Conservation (phyloP, 2,329 filamentous ascomycete genomes). For the Torrubiella hemipterigena region DNA sequence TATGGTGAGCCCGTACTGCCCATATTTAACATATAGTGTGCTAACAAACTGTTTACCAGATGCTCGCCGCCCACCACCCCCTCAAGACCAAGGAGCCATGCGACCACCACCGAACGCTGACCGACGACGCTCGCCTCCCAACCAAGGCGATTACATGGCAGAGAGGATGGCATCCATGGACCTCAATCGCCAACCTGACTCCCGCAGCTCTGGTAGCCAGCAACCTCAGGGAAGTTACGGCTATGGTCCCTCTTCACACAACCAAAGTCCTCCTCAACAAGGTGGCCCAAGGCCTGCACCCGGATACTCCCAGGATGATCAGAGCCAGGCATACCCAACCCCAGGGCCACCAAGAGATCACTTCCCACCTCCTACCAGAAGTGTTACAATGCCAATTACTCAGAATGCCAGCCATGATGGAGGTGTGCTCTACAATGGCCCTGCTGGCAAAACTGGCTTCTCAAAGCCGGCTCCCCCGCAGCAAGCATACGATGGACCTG, state of each 20-base stretch:
- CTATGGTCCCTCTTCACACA: too few species aligned
- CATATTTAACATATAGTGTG: background rate
- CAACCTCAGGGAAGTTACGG: conserved; percentile 14
- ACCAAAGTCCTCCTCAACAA: too few species aligned
- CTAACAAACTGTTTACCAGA: background rate
- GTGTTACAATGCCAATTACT: conserved; percentile 48
- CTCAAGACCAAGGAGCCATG: background rate
- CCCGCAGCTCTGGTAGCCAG: conserved; percentile 15
- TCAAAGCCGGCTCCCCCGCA: conserved; percentile 45
- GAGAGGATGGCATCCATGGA: conserved; percentile 23
- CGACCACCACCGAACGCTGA: background rate
- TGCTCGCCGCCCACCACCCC: conserved; percentile 1
- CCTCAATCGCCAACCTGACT: conserved; percentile 16
- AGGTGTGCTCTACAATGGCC: conserved; percentile 33
- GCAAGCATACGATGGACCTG: too few species aligned
- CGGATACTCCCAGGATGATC: too few species aligned
- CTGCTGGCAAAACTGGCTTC: conserved; percentile 31
- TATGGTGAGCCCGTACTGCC: conserved; percentile 5
- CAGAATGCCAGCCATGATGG: conserved; percentile 28
- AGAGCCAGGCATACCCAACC: conserved; percentile 9
- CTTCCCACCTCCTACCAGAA: conserved; percentile 42
- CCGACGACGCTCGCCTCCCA: conserved; percentile 6
- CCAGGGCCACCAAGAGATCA: conserved; percentile 22
- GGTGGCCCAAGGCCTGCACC: too few species aligned
- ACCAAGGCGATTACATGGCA: conserved; percentile 17